A percentile compares a stretch with the other conserved stretches of the same genome.
These are phyloP conservation scores for Debaryomyces coudertii DNA, from an alignment of 1,139 yeast genomes.

Conservation along the genomic window DNA sequence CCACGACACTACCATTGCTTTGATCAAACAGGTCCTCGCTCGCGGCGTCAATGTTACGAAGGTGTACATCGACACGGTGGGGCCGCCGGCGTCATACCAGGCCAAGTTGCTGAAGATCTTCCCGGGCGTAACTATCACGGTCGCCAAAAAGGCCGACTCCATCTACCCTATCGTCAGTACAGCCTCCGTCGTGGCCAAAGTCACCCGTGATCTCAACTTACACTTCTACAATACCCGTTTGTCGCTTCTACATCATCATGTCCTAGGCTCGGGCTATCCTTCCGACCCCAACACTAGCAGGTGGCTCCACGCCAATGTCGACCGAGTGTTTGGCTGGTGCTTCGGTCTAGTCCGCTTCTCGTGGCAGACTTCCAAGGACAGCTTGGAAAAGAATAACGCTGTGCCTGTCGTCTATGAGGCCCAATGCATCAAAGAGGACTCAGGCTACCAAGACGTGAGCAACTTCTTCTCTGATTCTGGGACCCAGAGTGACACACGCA, in stretches of 20 bases:
- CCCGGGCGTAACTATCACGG: constrained; percentile 74
- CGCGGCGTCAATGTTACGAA: constrained; percentile 66
- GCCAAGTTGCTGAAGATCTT: constrained; percentile 69
- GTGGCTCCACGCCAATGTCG: constrained; percentile 69
- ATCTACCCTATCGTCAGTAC: constrained; percentile 92
- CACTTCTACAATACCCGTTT: constrained; percentile 32
- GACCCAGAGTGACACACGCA: background rate
- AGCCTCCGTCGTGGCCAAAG: constrained; percentile 97
- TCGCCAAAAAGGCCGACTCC: constrained; percentile 95
- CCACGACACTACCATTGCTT: constrained; percentile 84
- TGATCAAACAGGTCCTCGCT: constrained; percentile 64
- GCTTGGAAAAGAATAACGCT: constrained; percentile 57
- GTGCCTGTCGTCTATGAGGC: constrained; percentile 45
- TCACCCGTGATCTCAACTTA: constrained; percentile 81
- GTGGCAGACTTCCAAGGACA: constrained; percentile 91
- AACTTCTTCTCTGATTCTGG: constrained; percentile 23
- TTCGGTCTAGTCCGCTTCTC: constrained; percentile 76
- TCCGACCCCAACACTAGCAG: constrained; percentile 81
- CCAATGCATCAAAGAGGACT: constrained; percentile 32
- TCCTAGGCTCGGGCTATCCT: constrained; percentile 92
- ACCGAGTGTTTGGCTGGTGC: constrained; percentile 87
- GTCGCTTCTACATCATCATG: constrained; percentile 27
- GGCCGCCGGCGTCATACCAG: constrained; percentile 88
- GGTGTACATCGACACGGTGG: constrained; percentile 92
- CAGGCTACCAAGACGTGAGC: constrained; percentile 37